Evolutionary conservation across 2,329 filamentous ascomycete genomes (phyloP).

Genomic region (Aureobasidium sp.): DNA sequence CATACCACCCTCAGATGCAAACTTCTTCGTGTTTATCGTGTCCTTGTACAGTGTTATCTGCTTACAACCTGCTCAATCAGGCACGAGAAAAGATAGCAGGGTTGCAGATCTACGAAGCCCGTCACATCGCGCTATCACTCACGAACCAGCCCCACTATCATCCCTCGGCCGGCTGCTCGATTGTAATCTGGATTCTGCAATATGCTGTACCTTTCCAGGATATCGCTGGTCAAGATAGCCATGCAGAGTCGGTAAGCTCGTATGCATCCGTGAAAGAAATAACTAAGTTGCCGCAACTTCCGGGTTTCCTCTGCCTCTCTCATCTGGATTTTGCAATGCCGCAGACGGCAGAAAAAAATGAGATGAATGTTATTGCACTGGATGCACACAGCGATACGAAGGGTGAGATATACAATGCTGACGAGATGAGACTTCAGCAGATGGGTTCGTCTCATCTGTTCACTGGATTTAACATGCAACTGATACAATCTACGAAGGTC

Average conservation of each 20-base stretch:
- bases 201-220: neutral
- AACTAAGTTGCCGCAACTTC: neutral
- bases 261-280: neutral
- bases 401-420: neutral
- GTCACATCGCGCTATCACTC: neutral
- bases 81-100: neutral
- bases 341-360: neutral
- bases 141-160: neutral
- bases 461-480: neutral
- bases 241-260: no score
- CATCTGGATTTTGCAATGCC: neutral
- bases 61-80: neutral
- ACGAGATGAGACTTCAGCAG: neutral
- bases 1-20: neutral
- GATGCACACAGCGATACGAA: neutral
- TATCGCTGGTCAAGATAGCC: neutral
- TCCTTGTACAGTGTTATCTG: neutral
- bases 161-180: neutral
- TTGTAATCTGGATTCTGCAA: neutral
- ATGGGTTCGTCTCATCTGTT: neutral
- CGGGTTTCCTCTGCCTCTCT: no score
- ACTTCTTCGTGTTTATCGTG: neutral
- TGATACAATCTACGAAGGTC: neutral
- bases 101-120: neutral
- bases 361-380: neutral